Conservation (phyloP, 495 filamentous ascomycete species). For the Xylaria bambusicola region DNA sequence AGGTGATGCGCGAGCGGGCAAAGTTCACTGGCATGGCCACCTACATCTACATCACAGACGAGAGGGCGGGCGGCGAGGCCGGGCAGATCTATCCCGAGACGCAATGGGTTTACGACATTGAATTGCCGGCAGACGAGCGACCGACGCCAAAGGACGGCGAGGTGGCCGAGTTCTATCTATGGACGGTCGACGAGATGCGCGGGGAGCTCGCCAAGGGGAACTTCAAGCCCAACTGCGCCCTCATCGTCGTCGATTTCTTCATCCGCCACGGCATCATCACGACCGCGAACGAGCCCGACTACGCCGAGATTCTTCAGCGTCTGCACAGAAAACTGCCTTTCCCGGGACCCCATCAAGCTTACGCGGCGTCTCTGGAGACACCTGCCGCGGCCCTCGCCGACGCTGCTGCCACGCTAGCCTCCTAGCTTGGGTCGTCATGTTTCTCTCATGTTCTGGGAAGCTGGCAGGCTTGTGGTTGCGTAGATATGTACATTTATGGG, state of each 20-base stretch:
- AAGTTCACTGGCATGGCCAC: slow-evolving; percentile 70
- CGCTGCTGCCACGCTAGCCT: slow-evolving; percentile 4
- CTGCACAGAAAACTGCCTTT: slow-evolving; percentile 83
- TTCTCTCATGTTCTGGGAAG: not conserved
- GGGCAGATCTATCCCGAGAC: slow-evolving; percentile 90
- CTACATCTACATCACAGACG: slow-evolving; percentile 81
- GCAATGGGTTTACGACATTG: slow-evolving; percentile 89
- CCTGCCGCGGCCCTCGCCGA: slow-evolving; percentile 3
- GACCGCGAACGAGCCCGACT: slow-evolving; percentile 78
- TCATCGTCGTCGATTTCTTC: slow-evolving; percentile 88
- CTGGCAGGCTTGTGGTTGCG: not conserved
- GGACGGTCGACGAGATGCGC: slow-evolving; percentile 72
- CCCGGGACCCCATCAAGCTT: slow-evolving; percentile 62
- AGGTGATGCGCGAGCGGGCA: slow-evolving; percentile 61
- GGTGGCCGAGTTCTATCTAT: slow-evolving; percentile 81
- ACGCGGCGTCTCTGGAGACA: slow-evolving; percentile 13
- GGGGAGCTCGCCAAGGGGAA: slow-evolving; percentile 66
- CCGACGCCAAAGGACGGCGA: slow-evolving; percentile 82
- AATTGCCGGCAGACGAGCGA: slow-evolving; percentile 65
- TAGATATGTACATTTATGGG: slow-evolving; percentile 9
- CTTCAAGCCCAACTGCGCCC: slow-evolving; percentile 93
- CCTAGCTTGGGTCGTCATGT: not conserved
- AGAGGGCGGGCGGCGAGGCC: slow-evolving; percentile 77
- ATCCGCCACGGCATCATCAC: slow-evolving; percentile 81
- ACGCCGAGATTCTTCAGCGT: slow-evolving; percentile 70